Evolutionary conservation across 2,329 filamentous ascomycete species (phyloP).

Genomic region (Pseudogymnoascus sp.): DNA sequence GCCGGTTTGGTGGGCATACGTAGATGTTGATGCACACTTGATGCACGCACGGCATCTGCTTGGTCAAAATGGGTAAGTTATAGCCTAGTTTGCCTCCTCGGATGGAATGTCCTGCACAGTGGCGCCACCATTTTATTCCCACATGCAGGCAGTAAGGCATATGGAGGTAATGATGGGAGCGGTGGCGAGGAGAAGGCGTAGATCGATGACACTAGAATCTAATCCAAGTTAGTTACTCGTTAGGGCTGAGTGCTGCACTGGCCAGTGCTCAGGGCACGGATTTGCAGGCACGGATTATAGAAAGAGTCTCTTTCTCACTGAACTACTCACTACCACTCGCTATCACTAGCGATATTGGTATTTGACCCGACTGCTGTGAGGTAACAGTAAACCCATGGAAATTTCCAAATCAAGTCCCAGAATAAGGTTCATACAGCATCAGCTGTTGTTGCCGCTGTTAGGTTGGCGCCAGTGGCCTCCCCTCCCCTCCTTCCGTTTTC

Average conservation of each 20-base stretch:
- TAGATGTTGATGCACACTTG: not conserved
- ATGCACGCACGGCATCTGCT: conserved; percentile 3
- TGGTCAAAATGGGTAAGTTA: not conserved
- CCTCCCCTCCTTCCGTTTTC: not conserved
- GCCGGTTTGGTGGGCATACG: not conserved
- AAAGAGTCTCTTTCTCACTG: not conserved
- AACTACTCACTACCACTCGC: not conserved
- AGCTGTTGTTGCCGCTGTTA: not conserved
- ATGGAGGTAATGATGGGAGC: not conserved
- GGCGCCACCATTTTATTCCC: not conserved
- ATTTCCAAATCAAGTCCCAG: not conserved
- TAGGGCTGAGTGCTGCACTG: not conserved
- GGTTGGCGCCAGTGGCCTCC: not conserved
- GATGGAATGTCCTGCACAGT: not conserved
- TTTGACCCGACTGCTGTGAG: not conserved
- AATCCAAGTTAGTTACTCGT: not conserved
- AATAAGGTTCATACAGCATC: not conserved
- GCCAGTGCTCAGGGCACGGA: not conserved
- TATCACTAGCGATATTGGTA: not conserved
- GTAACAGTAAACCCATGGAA: not conserved
- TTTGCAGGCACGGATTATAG: not conserved
- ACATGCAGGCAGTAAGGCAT: not conserved
- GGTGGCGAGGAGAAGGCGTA: not conserved
- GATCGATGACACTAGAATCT: not conserved
- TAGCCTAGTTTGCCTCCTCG: not conserved